These are phyloP conservation scores for Plenodomus lindquistii DNA, from an alignment of 2,329 filamentous ascomycete species.

Conservation along the genomic window DNA sequence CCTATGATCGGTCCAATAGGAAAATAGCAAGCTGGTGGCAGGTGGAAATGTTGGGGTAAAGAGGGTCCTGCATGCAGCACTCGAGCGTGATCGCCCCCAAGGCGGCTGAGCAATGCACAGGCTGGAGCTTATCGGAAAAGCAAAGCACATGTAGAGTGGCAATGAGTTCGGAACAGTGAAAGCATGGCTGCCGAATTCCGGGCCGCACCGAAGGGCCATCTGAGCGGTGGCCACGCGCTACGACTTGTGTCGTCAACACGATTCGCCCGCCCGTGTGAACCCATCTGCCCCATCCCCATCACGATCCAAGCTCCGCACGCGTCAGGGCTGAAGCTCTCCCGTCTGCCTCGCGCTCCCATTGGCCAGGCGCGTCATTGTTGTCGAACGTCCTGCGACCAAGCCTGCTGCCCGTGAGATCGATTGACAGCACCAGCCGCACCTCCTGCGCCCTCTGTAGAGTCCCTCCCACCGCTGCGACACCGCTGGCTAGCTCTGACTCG, in stretches of 20 bases:
- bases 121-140: too few species aligned
- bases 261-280: not conserved
- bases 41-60: not conserved
- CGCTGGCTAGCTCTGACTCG: conserved; percentile 12
- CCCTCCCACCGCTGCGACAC: conserved; percentile 7
- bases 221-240: not conserved
- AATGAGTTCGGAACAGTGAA: not conserved
- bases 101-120: too few species aligned
- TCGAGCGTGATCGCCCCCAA: conserved; percentile 25
- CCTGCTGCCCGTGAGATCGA: conserved; percentile 1
- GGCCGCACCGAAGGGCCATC: not conserved
- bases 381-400: conserved; percentile 8
- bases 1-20: conserved; percentile 24
- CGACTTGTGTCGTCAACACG: not conserved
- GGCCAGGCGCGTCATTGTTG: conserved; percentile 19
- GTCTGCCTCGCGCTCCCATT: conserved; percentile 13
- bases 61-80: conserved; percentile 12
- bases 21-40: conserved; percentile 18
- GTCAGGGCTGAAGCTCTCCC: conserved; percentile 2
- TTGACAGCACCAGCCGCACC: conserved; percentile 16
- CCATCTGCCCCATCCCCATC: not conserved
- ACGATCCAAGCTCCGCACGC: not conserved
- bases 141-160: too few species aligned
- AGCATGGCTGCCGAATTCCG: not conserved
- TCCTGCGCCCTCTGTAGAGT: conserved; percentile 9